Conservation (phyloP, 192 early-diverging fungal genomes). For the Lunasporangiospora selenospora region DNA sequence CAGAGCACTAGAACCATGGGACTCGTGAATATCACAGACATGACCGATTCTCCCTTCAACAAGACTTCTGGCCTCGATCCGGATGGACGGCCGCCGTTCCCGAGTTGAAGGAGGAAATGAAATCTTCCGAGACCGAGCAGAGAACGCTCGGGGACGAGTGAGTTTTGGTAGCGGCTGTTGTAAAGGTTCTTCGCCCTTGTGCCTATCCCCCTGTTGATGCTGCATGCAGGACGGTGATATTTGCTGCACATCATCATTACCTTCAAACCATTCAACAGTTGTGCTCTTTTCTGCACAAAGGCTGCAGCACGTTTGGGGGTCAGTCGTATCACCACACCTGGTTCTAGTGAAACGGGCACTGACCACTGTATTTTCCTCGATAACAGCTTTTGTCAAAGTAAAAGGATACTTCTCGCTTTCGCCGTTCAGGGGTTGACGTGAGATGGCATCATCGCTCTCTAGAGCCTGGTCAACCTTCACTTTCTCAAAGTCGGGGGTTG, state of each 20-base stretch:
- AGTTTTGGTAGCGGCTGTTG: neutral
- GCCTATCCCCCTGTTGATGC: no score
- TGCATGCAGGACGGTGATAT: no score
- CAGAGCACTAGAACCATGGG: constrained; percentile 20
- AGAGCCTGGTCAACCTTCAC: neutral
- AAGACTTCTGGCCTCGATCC: neutral
- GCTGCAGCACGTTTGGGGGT: neutral
- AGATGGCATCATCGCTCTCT: constrained; percentile 39
- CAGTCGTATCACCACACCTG: neutral
- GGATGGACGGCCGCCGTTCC: neutral
- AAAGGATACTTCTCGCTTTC: neutral
- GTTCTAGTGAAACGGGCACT: no score
- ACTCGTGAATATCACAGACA: neutral
- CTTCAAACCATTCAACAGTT: neutral
- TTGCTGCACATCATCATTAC: no score
- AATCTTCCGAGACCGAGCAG: neutral
- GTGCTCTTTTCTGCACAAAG: neutral
- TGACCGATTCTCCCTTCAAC: neutral
- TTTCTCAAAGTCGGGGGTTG: neutral
- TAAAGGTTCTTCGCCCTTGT: neutral
- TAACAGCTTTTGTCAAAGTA: neutral
- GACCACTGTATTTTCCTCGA: no score
- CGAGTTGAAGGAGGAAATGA: neutral
- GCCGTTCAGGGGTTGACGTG: constrained; percentile 17
- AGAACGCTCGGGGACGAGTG: neutral